Evolutionary conservation across 2,329 filamentous ascomycete species (phyloP).

Genomic region (Dichotomopilus funicola): DNA sequence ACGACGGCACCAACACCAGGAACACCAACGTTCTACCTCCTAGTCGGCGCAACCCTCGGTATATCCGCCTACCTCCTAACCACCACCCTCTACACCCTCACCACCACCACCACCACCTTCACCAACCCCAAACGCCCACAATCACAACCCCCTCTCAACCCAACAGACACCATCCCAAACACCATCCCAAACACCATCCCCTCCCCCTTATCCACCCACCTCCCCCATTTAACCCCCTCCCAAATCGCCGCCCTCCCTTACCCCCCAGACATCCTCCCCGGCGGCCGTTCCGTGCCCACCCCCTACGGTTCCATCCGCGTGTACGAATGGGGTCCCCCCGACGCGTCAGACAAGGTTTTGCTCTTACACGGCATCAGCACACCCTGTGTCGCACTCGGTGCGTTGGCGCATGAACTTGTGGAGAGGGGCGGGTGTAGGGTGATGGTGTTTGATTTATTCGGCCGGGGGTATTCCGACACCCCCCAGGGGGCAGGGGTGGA

Average conservation of each 20-base stretch:
- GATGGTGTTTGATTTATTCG: constrained; percentile 73
- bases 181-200: constrained; percentile 24
- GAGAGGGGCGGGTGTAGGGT: constrained; percentile 55
- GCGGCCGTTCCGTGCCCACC: constrained; percentile 60
- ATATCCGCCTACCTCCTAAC: constrained; percentile 4
- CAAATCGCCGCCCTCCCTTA: constrained; percentile 48
- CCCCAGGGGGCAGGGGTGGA: constrained; percentile 44
- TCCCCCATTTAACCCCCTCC: constrained; percentile 31
- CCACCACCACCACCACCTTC: neutral
- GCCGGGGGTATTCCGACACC: constrained; percentile 69
- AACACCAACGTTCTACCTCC: constrained; percentile 10
- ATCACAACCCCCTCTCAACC: neutral
- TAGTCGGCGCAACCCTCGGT: constrained; percentile 15
- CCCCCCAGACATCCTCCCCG: constrained; percentile 63
- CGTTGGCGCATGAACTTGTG: constrained; percentile 59
- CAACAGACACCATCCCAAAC: neutral
- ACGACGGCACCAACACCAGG: neutral
- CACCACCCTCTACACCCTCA: neutral
- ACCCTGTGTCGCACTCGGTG: constrained; percentile 62
- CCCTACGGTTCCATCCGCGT: constrained; percentile 66
- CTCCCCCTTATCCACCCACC: constrained; percentile 39
- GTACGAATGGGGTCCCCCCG: constrained; percentile 73
- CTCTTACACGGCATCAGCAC: constrained; percentile 78
- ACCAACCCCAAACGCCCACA: neutral
- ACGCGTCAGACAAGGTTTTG: constrained; percentile 60